Evolutionary conservation across 495 filamentous ascomycete species (phyloP).

Genomic region (Neohortaea acidophila): DNA sequence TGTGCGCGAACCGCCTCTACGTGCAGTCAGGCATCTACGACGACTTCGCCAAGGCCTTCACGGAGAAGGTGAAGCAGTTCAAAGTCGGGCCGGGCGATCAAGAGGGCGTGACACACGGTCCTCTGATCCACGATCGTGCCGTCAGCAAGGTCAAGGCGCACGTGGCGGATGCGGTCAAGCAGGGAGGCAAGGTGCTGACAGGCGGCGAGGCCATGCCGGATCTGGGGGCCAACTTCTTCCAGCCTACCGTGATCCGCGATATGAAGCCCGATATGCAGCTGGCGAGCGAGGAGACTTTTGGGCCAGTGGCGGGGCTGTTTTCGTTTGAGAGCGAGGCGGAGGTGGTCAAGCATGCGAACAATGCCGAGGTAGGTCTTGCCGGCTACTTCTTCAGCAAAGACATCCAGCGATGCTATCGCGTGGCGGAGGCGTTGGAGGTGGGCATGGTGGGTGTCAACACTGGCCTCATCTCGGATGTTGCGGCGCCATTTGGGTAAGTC

Average conservation of each 20-base stretch:
- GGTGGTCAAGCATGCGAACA: conserved; percentile 35
- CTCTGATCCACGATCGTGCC: conserved; percentile 32
- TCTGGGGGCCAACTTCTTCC: conserved; percentile 34
- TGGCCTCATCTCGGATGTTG: conserved; percentile 30
- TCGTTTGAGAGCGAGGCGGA: conserved; percentile 37
- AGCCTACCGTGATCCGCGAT: conserved; percentile 35
- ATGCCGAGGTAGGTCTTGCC: conserved; percentile 34
- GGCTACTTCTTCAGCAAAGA: conserved; percentile 37
- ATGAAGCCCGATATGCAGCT: conserved; percentile 34
- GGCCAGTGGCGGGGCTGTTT: conserved; percentile 38
- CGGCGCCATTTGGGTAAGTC: conserved; percentile 53
- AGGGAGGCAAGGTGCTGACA: conserved; percentile 31
- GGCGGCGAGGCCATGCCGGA: conserved; percentile 29
- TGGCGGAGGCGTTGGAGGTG: conserved; percentile 35
- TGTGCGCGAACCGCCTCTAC: conserved; percentile 59
- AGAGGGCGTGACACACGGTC: conserved; percentile 30
- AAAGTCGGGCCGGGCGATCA: conserved; percentile 30
- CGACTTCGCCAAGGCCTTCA: conserved; percentile 28
- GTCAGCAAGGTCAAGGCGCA: conserved; percentile 27
- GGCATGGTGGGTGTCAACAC: conserved; percentile 43
- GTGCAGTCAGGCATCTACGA: conserved; percentile 40
- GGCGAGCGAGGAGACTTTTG: conserved; percentile 43
- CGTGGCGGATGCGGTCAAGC: conserved; percentile 26
- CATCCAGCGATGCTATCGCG: conserved; percentile 31
- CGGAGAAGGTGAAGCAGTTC: conserved; percentile 29